Conservation (phyloP, 2,329 filamentous ascomycete genomes). For the Nemania bipapillata region DNA sequence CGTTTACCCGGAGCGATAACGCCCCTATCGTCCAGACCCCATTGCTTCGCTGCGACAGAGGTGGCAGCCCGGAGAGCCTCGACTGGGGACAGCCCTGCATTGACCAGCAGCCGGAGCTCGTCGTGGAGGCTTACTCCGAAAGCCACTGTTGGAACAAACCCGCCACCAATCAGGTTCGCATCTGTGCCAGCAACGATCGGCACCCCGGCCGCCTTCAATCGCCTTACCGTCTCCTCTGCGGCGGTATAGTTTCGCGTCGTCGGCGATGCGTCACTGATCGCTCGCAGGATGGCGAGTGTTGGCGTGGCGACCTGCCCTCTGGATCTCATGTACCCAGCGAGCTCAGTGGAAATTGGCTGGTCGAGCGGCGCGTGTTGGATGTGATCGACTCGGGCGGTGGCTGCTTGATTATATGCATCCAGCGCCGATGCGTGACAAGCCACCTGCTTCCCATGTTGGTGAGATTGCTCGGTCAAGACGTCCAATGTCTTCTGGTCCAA, state of each 20-base stretch:
- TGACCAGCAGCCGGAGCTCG: constrained; percentile 31
- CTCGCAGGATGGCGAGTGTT: constrained; percentile 31
- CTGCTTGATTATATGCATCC: constrained; percentile 27
- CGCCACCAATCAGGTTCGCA: constrained; percentile 20
- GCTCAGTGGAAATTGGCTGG: constrained; percentile 7
- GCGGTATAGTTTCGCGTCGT: constrained; percentile 23
- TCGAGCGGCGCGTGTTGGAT: constrained; percentile 33
- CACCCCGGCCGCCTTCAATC: constrained; percentile 28
- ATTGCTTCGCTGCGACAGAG: constrained; percentile 24
- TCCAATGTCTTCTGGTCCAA: constrained; percentile 32
- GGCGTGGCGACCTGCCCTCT: constrained; percentile 22
- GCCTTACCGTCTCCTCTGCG: constrained; percentile 27
- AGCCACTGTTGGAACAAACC: constrained; percentile 13
- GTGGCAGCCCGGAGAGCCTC: constrained; percentile 31
- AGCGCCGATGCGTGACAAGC: constrained; percentile 28
- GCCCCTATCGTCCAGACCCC: constrained; percentile 25
- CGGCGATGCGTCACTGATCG: constrained; percentile 24
- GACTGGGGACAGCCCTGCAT: constrained; percentile 23
- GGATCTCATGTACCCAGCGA: constrained; percentile 17
- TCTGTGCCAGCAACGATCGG: constrained; percentile 34
- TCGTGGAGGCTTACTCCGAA: constrained; percentile 31
- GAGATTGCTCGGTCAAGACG: constrained; percentile 19
- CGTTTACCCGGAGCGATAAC: constrained; percentile 25
- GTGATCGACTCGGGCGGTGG: constrained; percentile 25
- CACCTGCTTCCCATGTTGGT: constrained; percentile 24